These are phyloP conservation scores for Pleurotus cornucopiae DNA, from an alignment of 768 basidiomycete genomes.

Conservation along the genomic window DNA sequence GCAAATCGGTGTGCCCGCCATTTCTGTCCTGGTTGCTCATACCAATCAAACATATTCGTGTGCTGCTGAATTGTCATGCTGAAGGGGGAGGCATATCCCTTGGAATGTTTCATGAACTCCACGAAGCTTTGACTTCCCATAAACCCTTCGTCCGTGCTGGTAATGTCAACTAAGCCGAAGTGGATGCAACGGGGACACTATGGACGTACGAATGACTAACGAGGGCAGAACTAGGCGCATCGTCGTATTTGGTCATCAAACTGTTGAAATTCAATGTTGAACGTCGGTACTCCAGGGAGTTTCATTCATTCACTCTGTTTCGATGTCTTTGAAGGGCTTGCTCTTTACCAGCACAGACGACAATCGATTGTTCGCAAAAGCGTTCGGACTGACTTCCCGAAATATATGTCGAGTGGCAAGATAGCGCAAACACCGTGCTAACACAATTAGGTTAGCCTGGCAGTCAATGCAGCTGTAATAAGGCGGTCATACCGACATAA, in stretches of 20 bases:
- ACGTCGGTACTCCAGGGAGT: background rate
- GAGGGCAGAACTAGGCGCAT: constrained; percentile 64
- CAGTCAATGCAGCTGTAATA: background rate
- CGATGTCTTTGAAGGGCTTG: constrained; percentile 22
- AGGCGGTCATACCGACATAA: constrained; percentile 26
- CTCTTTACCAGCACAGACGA: constrained; percentile 31
- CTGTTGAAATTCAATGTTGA: constrained; percentile 22
- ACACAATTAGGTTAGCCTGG: background rate
- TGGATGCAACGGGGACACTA: background rate
- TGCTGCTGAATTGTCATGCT: constrained; percentile 11
- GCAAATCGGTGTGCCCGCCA: constrained; percentile 21
- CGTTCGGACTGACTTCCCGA: constrained; percentile 29
- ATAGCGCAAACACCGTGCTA: constrained; percentile 32
- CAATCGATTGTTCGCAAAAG: constrained; percentile 33
- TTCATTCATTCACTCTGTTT: constrained; percentile 18
- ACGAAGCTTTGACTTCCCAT: constrained; percentile 15
- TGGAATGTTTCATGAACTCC: constrained; percentile 13
- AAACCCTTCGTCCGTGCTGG: constrained; percentile 70
- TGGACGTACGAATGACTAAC: constrained; percentile 60
- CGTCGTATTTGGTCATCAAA: constrained; percentile 60
- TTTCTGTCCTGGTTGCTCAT: constrained; percentile 17
- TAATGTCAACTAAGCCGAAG: background rate
- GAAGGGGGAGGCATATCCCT: background rate
- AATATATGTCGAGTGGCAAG: constrained; percentile 35
- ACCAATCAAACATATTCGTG: constrained; percentile 21